Base-by-base conservation (phyloP, 352 stramenopile genomes). In the Phytophthora fragariaefolia region DNA sequence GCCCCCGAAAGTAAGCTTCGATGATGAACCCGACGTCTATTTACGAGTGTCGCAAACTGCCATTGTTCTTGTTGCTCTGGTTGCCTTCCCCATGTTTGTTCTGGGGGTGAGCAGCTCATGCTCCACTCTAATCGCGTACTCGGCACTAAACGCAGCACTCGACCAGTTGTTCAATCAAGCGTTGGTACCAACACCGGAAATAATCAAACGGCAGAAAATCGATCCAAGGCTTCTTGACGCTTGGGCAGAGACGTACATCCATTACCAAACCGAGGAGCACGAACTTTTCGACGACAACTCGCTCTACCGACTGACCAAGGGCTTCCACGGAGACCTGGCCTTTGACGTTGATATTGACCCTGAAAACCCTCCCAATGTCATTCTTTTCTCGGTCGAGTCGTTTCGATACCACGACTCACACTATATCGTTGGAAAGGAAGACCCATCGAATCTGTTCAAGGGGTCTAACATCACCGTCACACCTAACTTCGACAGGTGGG, bases 361-460 rank as follows among this genome's bases (percentile, higher is more conserved):
- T 0, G 46, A 55, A 4, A 46, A 84, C 34, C 73, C 57, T 3
- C 79, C 76, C 0, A 87, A 84, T 30, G 79, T 84, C 6, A 28
- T 87, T 0, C 36, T 83, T n/a, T 62, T 87, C 45, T 62, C 46
- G 2, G 59, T 87, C 30, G 76, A 87, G 47, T 84, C 79, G 26
- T 81, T 83, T 36, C 76, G 79, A n/a, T 74, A 70, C 47, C 68
- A 71, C 36, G 76, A 84, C 49, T 87, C 76, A 18, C 64, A 60
- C 42, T 83, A 80, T 26, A 54, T 84, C 7, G 70, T 80, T 3
- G 76, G 63, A 4, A 71, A 86, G 38, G 69, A 65, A 20, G 58
- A 73, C 24, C 58, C 58, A 15, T 27, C 66, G 1, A 81, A 85
- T 49, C 32, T 87, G 6, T 66, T 59, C 17, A 66, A 60, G 5